phyloP scores from a whole-genome alignment of 2,329 filamentous ascomycete genomes.

The Aspergillus oerlinghausenensis region DNA sequence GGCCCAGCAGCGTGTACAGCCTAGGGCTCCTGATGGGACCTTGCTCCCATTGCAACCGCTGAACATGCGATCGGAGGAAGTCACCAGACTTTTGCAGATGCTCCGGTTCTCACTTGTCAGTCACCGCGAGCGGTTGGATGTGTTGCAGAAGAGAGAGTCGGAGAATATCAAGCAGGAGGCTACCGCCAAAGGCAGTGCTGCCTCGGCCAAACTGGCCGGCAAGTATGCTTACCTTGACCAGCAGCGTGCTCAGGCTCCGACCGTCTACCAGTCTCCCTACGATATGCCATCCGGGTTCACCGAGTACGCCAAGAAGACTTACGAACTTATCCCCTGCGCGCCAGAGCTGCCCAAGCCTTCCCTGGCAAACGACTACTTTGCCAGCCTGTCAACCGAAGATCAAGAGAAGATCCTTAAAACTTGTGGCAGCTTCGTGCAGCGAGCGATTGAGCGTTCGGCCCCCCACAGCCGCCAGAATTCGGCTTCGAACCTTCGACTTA shows the following conservation, averaged over 20 bases:
- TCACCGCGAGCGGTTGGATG: slow-evolving; percentile 35
- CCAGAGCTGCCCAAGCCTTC: slow-evolving; percentile 35
- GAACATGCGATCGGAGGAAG: slow-evolving; percentile 42
- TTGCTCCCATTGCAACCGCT: slow-evolving; percentile 36
- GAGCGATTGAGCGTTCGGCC: slow-evolving; percentile 33
- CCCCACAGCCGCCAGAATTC: slow-evolving; percentile 36
- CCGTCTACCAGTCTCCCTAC: slow-evolving; percentile 42
- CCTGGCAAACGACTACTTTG: slow-evolving; percentile 40
- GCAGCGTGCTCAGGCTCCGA: slow-evolving; percentile 33
- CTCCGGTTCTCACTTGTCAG: slow-evolving; percentile 41
- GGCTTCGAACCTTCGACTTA: slow-evolving; percentile 34
- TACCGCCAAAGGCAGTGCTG: slow-evolving; percentile 26
- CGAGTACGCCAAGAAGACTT: slow-evolving; percentile 38
- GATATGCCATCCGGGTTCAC: slow-evolving; percentile 41
- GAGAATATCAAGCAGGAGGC: slow-evolving; percentile 30
- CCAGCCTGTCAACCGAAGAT: slow-evolving; percentile 34
- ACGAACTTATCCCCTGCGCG: slow-evolving; percentile 30
- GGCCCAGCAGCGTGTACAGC: slow-evolving; percentile 41
- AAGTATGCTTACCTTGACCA: slow-evolving; percentile 39
- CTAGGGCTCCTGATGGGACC: slow-evolving; percentile 35
- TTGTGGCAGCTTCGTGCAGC: slow-evolving; percentile 39
- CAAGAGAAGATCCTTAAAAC: slow-evolving; percentile 42
- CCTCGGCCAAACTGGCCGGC: slow-evolving; percentile 30
- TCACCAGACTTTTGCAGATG: slow-evolving; percentile 40
- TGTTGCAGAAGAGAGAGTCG: slow-evolving; percentile 36